These are phyloP conservation scores for Kuraishia cidri DNA, from an alignment of 805 yeast species.

Conservation along the genomic window DNA sequence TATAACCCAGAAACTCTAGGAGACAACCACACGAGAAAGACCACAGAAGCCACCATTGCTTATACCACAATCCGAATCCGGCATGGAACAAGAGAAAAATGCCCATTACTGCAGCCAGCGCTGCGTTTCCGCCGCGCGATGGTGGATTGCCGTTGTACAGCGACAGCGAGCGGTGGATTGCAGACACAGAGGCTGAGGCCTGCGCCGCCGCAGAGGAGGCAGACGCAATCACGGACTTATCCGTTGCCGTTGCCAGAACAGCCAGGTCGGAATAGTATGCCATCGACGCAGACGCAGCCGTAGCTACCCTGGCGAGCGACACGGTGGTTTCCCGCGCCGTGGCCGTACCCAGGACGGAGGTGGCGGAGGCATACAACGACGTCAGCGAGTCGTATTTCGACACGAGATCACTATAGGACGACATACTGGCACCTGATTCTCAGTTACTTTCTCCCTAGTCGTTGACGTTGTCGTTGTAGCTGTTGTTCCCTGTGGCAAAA, in stretches of 20 bases:
- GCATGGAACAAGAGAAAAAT: conserved; percentile 33
- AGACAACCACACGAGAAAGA: conserved; percentile 47
- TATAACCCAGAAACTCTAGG: conserved; percentile 62
- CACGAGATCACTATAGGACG: too few species aligned
- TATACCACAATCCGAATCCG: conserved; percentile 29
- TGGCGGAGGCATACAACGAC: conserved; percentile 1
- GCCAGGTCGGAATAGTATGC: conserved; percentile 18
- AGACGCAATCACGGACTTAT: conserved; percentile 7
- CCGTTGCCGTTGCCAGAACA: conserved; percentile 24
- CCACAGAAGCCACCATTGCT: conserved; percentile 59
- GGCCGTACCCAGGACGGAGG: conserved; percentile 3
- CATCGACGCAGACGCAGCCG: conserved; percentile 20
- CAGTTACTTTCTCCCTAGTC: neutral
- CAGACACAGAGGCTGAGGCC: conserved; percentile 12
- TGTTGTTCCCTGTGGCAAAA: too few species aligned
- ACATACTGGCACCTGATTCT: too few species aligned
- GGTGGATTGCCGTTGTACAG: conserved; percentile 38
- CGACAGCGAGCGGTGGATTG: conserved; percentile 7
- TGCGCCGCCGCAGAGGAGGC: conserved; percentile 13
- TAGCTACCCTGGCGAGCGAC: conserved; percentile 8
- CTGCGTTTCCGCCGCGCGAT: conserved; percentile 44
- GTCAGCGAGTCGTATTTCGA: conserved; percentile 1
- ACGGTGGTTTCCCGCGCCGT: neutral
- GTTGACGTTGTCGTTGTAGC: too few species aligned
- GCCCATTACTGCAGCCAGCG: conserved; percentile 47